Evolutionary conservation across 306 rosid species (phyloP).

Genomic region (Ormosia semicastrata): DNA sequence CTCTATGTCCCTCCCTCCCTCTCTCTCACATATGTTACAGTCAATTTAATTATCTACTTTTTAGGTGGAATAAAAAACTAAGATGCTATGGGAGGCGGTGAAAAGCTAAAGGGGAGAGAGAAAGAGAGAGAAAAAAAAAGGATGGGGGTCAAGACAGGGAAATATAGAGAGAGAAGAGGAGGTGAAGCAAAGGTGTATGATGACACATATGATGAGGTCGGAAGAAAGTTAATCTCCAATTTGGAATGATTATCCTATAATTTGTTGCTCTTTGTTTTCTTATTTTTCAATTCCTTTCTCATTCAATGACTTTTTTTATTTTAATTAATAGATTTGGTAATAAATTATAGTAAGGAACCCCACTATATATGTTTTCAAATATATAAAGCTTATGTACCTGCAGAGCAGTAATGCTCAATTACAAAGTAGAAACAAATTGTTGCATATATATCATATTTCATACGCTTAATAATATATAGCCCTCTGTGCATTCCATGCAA

Average conservation of each 20-base stretch:
- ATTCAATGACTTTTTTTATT: not conserved
- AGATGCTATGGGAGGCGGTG: constrained; percentile 51
- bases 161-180: not conserved
- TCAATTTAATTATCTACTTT: constrained; percentile 52
- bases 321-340: not conserved
- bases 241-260: constrained; percentile 73
- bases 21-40: constrained; percentile 28
- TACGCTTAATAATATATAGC: not conserved
- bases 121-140: not conserved
- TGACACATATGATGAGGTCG: constrained; percentile 71
- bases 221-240: constrained; percentile 45
- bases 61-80: constrained; percentile 48
- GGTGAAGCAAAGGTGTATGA: constrained; percentile 51
- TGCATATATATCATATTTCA: not conserved
- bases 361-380: not conserved
- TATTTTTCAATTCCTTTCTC: constrained; percentile 21
- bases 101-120: constrained; percentile 48
- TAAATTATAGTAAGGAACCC: not conserved
- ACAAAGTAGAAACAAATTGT: not conserved
- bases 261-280: constrained; percentile 47
- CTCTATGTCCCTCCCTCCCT: constrained; percentile 23
- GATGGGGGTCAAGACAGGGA: constrained; percentile 8
- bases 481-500: not conserved
- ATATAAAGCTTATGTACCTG: not conserved
- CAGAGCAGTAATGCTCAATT: not conserved